Conservation (phyloP, 208 protist species). For the Leishmania arabica region DNA sequence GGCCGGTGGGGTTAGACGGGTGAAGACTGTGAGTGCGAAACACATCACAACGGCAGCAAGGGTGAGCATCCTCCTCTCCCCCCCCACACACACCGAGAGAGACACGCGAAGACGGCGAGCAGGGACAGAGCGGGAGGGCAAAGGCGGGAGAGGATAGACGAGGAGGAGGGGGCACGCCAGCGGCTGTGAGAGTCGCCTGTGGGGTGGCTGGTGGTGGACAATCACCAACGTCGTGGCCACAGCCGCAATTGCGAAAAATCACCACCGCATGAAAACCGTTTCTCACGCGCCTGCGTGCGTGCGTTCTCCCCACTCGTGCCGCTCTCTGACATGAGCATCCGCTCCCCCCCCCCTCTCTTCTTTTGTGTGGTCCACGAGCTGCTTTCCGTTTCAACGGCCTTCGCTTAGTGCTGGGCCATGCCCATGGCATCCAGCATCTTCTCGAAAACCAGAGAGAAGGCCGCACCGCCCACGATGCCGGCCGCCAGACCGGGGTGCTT, state of each 20-base stretch:
- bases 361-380: background rate
- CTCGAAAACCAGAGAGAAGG: slow-evolving; percentile 77
- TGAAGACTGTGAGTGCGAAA: background rate
- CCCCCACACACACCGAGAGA: background rate
- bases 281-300: no score
- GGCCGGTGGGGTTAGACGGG: background rate
- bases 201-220: background rate
- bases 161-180: background rate
- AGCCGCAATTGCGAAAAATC: background rate
- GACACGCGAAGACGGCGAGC: background rate
- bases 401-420: slow-evolving; percentile 60
- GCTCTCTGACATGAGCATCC: background rate
- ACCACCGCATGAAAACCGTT: background rate
- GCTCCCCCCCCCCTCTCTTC: background rate
- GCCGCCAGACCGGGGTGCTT: slow-evolving; percentile 74
- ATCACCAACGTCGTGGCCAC: background rate
- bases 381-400: background rate
- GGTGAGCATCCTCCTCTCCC: background rate
- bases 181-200: no score
- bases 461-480: slow-evolving; percentile 68
- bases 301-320: background rate
- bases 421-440: slow-evolving; percentile 78
- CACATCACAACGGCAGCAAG: background rate
- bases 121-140: background rate
- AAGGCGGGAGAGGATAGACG: no score